phyloP scores from a whole-genome alignment of 495 filamentous ascomycete genomes.

The Daldinia concentrica region DNA sequence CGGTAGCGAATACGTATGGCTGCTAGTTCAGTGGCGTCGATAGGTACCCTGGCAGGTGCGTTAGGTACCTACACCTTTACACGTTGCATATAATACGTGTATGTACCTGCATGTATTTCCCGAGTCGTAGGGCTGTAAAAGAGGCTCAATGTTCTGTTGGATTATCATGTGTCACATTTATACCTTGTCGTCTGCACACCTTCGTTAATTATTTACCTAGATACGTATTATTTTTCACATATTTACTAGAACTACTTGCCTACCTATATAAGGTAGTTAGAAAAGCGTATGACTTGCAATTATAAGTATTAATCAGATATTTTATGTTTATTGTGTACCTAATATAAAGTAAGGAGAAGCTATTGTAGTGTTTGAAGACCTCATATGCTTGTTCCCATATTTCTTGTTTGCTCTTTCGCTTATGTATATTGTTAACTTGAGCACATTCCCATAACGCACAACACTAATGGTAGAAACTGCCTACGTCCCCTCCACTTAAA shows the following conservation, averaged over 20 bases:
- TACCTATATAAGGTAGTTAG: background rate
- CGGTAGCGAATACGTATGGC: background rate
- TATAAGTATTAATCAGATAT: background rate
- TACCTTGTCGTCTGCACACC: background rate
- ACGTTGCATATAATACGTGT: background rate
- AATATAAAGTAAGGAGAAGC: background rate
- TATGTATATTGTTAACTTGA: background rate
- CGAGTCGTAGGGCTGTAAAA: background rate
- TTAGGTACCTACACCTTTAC: background rate
- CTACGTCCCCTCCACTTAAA: too few species aligned
- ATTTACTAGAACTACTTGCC: background rate
- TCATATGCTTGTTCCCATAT: background rate
- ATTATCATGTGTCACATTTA: background rate
- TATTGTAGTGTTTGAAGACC: background rate
- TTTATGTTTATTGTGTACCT: background rate
- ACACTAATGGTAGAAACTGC: background rate
- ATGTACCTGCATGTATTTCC: background rate
- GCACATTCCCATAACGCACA: background rate
- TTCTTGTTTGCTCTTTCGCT: background rate
- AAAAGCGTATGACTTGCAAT: background rate
- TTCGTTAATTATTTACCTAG: background rate
- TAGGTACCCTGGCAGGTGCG: background rate
- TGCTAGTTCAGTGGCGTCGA: background rate
- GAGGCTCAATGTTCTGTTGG: background rate
- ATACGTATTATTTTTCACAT: background rate